Evolutionary conservation across 2,329 filamentous ascomycete species (phyloP).

Genomic region (Stachybotrys chartarum): DNA sequence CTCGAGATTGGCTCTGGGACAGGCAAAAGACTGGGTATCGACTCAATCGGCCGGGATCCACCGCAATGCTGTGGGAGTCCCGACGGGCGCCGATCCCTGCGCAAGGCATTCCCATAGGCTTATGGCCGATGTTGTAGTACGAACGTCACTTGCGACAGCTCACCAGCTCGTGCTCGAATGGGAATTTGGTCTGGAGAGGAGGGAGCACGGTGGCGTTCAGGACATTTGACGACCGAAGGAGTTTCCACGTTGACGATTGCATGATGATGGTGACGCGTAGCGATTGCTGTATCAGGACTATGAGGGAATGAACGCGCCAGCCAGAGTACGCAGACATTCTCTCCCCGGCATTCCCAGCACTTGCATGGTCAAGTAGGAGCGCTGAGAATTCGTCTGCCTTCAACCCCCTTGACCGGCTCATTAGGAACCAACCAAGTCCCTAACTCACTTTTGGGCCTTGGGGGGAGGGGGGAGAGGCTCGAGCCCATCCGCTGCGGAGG

Average conservation of each 20-base stretch:
- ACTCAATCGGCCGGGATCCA: neutral
- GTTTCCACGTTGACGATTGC: too few relatives aligned
- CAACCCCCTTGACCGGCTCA: neutral
- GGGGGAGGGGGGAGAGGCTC: too few relatives aligned
- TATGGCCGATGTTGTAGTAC: slow-evolving; percentile 7
- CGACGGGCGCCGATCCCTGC: slow-evolving; percentile 13
- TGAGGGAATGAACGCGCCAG: neutral
- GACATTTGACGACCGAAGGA: too few relatives aligned
- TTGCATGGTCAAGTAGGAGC: slow-evolving; percentile 7
- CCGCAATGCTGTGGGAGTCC: neutral
- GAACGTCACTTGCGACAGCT: neutral
- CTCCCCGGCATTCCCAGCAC: neutral
- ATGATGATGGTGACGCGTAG: neutral
- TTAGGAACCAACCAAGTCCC: neutral
- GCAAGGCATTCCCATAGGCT: slow-evolving; percentile 25
- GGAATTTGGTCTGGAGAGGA: neutral
- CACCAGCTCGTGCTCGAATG: neutral
- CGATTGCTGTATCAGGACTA: neutral
- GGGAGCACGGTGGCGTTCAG: neutral
- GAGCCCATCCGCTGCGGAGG: neutral
- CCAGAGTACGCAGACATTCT: neutral
- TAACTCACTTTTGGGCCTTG: too few relatives aligned
- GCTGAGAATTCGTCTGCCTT: slow-evolving; percentile 12
- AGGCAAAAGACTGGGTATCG: neutral
- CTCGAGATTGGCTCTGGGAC: neutral